Evolutionary conservation across 129 eudicot species (phyloP).

Genomic region (Arctium minus): DNA sequence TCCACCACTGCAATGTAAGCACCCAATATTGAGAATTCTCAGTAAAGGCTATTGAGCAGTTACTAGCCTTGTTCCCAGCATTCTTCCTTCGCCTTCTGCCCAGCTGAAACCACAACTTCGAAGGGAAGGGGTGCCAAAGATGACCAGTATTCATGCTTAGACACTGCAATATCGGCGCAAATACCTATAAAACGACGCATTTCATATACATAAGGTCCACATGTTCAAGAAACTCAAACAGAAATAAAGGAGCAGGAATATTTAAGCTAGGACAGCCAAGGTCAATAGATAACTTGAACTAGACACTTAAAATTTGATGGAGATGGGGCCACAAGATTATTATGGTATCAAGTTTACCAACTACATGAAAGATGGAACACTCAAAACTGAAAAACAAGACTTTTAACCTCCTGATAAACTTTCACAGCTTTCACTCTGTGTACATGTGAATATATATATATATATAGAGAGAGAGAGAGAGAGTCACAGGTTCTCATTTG

Average conservation of each 20-base stretch:
- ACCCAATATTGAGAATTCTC: not conserved
- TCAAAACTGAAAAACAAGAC: not conserved
- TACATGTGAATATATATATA: not conserved
- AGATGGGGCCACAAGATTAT: not conserved
- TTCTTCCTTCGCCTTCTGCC: slow-evolving; percentile 94
- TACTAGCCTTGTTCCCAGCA: slow-evolving; percentile 74
- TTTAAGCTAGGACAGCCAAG: not conserved
- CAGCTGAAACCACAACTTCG: slow-evolving; percentile 92
- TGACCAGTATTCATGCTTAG: slow-evolving; percentile 93
- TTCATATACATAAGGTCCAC: not conserved
- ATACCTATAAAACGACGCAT: slow-evolving; percentile 52
- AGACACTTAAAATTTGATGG: not conserved
- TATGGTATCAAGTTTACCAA: not conserved
- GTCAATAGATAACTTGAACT: not conserved
- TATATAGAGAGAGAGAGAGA: not conserved
- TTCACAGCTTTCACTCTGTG: not conserved
- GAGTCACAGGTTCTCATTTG: not conserved
- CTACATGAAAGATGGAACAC: not conserved
- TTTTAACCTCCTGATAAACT: not conserved
- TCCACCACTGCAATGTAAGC: not conserved
- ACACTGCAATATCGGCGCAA: slow-evolving; percentile 80
- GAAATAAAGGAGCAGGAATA: slow-evolving; percentile 1
- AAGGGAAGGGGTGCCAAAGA: slow-evolving; percentile 98
- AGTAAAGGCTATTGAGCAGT: slow-evolving; percentile 18
- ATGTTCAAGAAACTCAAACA: not conserved